A percentile compares a stretch with the other conserved stretches of the same genome.
phyloP scores from a whole-genome alignment of 116 monocot genomes.

The Trichopus zeylanicus region DNA sequence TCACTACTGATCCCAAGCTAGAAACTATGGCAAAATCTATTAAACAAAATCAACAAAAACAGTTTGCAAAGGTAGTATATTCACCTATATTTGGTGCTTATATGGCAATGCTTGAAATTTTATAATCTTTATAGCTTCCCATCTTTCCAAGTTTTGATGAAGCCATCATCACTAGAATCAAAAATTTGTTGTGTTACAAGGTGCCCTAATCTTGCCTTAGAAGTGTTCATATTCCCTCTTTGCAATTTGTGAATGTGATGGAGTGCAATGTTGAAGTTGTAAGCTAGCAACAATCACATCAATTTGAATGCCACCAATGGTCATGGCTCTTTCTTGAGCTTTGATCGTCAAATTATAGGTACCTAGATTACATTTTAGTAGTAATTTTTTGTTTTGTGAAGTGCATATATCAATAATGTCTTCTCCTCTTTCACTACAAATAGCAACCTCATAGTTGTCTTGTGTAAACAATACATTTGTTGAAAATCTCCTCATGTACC shows the following conservation, averaged over 20 bases:
- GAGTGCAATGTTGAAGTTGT: not conserved
- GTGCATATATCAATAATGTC: not conserved
- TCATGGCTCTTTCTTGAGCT: not conserved
- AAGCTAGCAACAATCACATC: not conserved
- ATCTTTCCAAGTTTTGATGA: constrained; percentile 1
- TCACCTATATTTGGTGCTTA: not conserved
- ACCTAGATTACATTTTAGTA: not conserved
- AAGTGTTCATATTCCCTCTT: not conserved
- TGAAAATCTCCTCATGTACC: not conserved
- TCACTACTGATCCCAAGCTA: constrained; percentile 10
- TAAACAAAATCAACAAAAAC: constrained; percentile 19
- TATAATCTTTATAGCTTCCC: not conserved
- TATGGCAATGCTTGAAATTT: not conserved
- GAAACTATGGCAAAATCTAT: constrained; percentile 21
- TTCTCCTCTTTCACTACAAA: not conserved
- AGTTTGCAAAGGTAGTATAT: constrained; percentile 43
- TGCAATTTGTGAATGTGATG: not conserved
- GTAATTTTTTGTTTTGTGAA: not conserved
- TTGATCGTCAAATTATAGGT: not conserved
- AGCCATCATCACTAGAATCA: not conserved
- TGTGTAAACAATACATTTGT: not conserved
- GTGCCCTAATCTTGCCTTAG: not conserved
- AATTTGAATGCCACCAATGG: not conserved
- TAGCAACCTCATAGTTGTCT: not conserved
- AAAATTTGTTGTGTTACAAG: not conserved